Percentiles rank a stretch among this genome's conserved stretches.
These are phyloP conservation scores for Copromyces sp. DNA, from an alignment of 495 filamentous ascomycete genomes.

Conservation along the genomic window DNA sequence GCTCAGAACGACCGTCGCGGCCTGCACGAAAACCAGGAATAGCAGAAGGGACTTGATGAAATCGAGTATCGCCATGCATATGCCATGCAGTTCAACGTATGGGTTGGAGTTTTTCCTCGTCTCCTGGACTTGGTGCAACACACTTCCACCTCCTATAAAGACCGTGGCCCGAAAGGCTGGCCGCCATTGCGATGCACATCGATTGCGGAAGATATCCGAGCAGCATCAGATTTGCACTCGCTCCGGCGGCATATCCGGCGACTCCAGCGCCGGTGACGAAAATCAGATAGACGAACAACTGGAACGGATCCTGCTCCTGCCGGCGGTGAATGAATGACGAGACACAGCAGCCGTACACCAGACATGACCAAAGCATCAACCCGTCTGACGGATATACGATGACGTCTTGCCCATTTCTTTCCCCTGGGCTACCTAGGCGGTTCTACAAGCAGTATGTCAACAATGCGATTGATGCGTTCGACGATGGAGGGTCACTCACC, in stretches of 20 bases:
- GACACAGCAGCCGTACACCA: constrained; percentile 35
- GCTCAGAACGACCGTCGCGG: background rate
- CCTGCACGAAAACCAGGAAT: background rate
- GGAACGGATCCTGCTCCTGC: constrained; percentile 29
- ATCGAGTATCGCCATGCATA: background rate
- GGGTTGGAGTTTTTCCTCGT: background rate
- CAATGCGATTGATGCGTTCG: background rate
- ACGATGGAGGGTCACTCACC: constrained; percentile 7
- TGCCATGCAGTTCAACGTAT: background rate
- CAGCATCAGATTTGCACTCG: constrained; percentile 30
- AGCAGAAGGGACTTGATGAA: background rate
- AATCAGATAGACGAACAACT: constrained; percentile 27
- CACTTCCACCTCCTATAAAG: constrained; percentile 5
- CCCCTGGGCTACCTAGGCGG: background rate
- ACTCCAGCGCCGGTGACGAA: constrained; percentile 21
- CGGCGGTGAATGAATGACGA: constrained; percentile 35
- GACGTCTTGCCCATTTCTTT: constrained; percentile 2
- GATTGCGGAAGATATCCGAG: constrained; percentile 35
- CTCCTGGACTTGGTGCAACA: background rate
- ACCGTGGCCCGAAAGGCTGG: constrained; percentile 19
- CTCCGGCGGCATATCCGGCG: constrained; percentile 20
- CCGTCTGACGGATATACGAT: constrained; percentile 23
- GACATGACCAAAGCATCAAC: constrained; percentile 34
- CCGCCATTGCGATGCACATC: constrained; percentile 31
- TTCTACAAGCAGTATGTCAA: background rate